Evolutionary conservation across 768 basidiomycete species (phyloP).

Genomic region (Lentinula lateritia): DNA sequence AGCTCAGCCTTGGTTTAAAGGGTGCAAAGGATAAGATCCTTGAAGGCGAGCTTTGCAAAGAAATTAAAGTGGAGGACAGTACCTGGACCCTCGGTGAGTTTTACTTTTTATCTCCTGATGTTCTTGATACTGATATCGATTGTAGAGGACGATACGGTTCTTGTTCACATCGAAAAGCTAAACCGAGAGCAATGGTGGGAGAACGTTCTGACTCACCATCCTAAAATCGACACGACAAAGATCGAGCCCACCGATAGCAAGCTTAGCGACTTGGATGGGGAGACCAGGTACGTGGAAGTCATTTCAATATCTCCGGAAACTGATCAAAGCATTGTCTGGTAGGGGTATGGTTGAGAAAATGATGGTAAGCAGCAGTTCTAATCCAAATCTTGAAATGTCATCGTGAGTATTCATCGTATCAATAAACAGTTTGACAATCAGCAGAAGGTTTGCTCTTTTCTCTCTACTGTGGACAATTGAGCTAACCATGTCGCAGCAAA

Average conservation of each 20-base stretch:
- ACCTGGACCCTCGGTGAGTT: conserved; percentile 89
- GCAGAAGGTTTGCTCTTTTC: conserved; percentile 46
- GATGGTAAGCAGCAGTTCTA: conserved; percentile 69
- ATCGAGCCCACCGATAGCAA: conserved; percentile 95
- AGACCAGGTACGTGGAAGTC: conserved; percentile 66
- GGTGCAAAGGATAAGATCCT: conserved; percentile 73
- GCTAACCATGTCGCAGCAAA: conserved; percentile 50
- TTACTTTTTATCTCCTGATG: not conserved
- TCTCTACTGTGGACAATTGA: conserved; percentile 1
- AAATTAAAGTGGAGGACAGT: conserved; percentile 93
- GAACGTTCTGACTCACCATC: conserved; percentile 90
- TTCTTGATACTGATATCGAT: not conserved
- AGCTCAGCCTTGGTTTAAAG: conserved; percentile 79
- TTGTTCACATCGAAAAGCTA: conserved; percentile 80
- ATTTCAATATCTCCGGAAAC: not conserved
- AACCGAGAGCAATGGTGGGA: conserved; percentile 96
- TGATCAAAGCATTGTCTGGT: conserved; percentile 9
- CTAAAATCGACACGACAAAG: conserved; percentile 94
- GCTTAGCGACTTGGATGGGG: conserved; percentile 91
- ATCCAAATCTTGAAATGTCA: not conserved
- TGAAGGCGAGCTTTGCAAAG: conserved; percentile 86
- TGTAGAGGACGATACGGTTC: conserved; percentile 75
- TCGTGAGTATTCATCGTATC: not conserved
- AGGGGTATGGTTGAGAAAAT: conserved; percentile 99
- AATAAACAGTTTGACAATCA: conserved; percentile 63